Conservation (phyloP, 345 rosid species). For the Xanthoceras sorbifolium region DNA sequence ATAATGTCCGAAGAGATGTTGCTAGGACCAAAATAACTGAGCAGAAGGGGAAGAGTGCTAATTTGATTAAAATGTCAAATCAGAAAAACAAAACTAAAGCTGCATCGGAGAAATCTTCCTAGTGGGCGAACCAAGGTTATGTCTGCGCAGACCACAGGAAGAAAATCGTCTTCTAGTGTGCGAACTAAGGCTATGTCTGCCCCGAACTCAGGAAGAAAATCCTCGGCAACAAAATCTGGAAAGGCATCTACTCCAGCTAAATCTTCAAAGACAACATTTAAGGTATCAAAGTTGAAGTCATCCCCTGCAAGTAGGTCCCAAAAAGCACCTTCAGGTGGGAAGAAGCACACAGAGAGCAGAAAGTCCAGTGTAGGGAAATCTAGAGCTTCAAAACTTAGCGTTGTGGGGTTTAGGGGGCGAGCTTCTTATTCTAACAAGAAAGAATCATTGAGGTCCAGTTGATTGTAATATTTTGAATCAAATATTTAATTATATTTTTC, state of each 20-base stretch:
- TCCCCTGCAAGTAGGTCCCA: conserved; percentile 11
- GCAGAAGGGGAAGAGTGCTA: conserved; percentile 58
- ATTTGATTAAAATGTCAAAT: conserved; percentile 43
- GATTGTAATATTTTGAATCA: conserved; percentile 8
- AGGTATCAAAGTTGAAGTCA: conserved; percentile 30
- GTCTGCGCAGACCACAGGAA: conserved; percentile 27
- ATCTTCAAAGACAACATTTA: conserved; percentile 36
- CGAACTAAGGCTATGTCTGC: conserved; percentile 26
- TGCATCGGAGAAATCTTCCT: conserved; percentile 29
- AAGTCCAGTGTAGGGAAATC: conserved; percentile 18
- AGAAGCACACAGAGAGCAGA: conserved; percentile 24
- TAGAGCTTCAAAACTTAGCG: conserved; percentile 52
- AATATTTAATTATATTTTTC: not conserved
- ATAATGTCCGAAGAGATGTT: conserved; percentile 63
- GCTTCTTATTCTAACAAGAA: conserved; percentile 48
- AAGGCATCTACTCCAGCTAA: conserved; percentile 40
- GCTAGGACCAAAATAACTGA: conserved; percentile 66
- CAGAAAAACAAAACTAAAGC: conserved; percentile 43
- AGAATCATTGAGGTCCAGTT: conserved; percentile 41
- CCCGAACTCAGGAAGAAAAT: conserved; percentile 32
- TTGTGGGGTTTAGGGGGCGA: conserved; percentile 77
- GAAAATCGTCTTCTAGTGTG: conserved; percentile 34
- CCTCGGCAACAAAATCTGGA: conserved; percentile 37
- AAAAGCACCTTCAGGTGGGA: conserved; percentile 32
- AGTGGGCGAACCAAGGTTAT: conserved; percentile 23